phyloP scores from a whole-genome alignment of 1,284 basidiomycete genomes.

The Rhodotorula sp. region DNA sequence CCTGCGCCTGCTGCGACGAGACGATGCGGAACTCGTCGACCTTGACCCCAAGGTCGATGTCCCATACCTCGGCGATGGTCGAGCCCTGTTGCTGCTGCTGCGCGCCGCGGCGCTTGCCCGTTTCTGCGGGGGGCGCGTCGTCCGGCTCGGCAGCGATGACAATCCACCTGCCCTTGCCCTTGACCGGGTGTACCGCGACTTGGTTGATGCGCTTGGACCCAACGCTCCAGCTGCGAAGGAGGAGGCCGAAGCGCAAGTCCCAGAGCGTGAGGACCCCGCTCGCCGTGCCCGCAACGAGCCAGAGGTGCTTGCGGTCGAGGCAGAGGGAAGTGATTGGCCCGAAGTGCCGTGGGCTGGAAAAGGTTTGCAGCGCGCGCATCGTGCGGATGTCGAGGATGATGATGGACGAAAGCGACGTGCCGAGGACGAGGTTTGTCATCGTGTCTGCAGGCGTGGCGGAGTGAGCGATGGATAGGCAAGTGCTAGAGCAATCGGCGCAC shows the following conservation, averaged over 20 bases:
- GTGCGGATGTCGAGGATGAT: conserved; percentile 80
- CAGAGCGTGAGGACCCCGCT: conserved; percentile 81
- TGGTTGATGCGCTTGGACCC: conserved; percentile 62
- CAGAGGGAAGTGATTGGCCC: conserved; percentile 85
- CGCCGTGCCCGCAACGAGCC: conserved; percentile 85
- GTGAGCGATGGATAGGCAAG: neutral
- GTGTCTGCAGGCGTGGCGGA: conserved; percentile 37
- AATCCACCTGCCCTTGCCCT: conserved; percentile 75
- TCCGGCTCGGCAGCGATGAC: conserved; percentile 70
- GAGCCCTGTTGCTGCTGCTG: conserved; percentile 6
- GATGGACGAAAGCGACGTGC: conserved; percentile 77
- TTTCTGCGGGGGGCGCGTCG: neutral
- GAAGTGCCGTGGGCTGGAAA: conserved; percentile 80
- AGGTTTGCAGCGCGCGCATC: conserved; percentile 72
- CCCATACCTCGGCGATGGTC: conserved; percentile 65
- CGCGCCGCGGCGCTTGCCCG: neutral
- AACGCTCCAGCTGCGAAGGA: conserved; percentile 81
- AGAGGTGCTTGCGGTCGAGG: conserved; percentile 75
- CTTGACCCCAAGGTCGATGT: conserved; percentile 65
- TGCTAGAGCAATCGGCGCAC: conserved; percentile 21
- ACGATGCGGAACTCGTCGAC: conserved; percentile 63
- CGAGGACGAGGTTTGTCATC: conserved; percentile 65
- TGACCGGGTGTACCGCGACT: conserved; percentile 77
- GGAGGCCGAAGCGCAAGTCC: conserved; percentile 91
- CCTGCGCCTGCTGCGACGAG: conserved; percentile 5